phyloP scores from a whole-genome alignment of 768 basidiomycete species.

The Artomyces pyxidatus region DNA sequence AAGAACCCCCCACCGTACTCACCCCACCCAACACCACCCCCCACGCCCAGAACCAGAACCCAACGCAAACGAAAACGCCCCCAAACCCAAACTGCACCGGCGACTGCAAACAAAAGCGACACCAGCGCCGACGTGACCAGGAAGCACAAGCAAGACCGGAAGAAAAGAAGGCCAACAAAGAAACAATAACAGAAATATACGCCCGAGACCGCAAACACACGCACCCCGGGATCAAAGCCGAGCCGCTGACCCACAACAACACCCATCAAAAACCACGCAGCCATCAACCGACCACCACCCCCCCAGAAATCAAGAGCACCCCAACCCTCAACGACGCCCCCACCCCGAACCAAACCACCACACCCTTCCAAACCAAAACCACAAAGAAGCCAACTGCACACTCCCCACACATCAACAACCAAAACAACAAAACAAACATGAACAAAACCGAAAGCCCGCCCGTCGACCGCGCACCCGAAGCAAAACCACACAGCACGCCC shows the following conservation, averaged over 20 bases:
- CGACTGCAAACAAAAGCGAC: conserved; percentile 65
- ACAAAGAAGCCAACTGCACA: conserved; percentile 48
- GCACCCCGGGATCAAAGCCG: conserved; percentile 50
- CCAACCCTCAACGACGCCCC: background rate
- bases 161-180: conserved; percentile 60
- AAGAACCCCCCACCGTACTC: conserved; percentile 58
- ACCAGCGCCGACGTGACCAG: conserved; percentile 53
- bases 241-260: conserved; percentile 53
- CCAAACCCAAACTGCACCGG: conserved; percentile 62
- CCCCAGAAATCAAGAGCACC: conserved; percentile 46
- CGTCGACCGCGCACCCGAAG: conserved; percentile 68
- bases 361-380: no score
- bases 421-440: conserved; percentile 49
- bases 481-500: conserved; percentile 50
- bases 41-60: conserved; percentile 45
- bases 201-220: conserved; percentile 60
- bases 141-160: conserved; percentile 59
- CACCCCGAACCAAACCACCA: no score
- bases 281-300: no score
- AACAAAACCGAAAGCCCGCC: conserved; percentile 67
- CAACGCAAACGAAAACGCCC: conserved; percentile 65
- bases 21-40: conserved; percentile 40
- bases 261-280: conserved; percentile 48
- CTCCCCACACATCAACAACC: conserved; percentile 49
- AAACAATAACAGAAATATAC: conserved; percentile 61